Base-by-base conservation (phyloP, 306 rosid genomes). In the peach (Prunus persica) region DNA sequence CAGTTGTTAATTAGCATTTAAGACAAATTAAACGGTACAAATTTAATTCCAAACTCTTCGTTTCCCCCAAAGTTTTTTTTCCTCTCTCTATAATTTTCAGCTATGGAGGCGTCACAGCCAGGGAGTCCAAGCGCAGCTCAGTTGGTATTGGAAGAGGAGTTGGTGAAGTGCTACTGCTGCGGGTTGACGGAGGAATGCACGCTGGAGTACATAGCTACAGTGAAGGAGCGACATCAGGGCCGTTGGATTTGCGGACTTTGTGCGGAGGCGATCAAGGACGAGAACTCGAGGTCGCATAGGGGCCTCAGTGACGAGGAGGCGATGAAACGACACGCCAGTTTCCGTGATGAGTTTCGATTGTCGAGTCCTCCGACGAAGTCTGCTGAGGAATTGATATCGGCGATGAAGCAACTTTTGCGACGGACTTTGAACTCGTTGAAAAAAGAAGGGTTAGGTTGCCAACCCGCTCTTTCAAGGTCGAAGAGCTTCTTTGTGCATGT, bases 181-280 rank as follows among this genome's bases (percentile, higher is more conserved):
- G 86, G 88, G 28, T 43, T 95, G 71, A 68, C 67, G 79, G 97
- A 95, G 86, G 97, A 95, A 77, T 95, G 97, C 76, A 95, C 97
- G 18, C 75, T 41, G 8, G 78, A 80, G 7, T 92, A 95, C 81
- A 89, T 94, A 49, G 71, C 74, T 1, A 77, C 88, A 0, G 96
- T 90, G 57, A 77, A 77, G 22, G 96, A 90, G 82, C 74, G 85
- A 66, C 86, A 86, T 25, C 84, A 81, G 2, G 97, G 93, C 0
- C 82, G 85, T 11, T 95, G 97, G 97, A 81, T 95, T 51, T 95
- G 98, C 4, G 97, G 98, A 18, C 86, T 92, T 1, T 95, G 97
- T 22, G 65, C 84, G 0, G 95, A 88, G 78, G 98, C 92, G 1
- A 93, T 95, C 81, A 88, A 90, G 43, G 90, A 91, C 58, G 91